Evolutionary conservation across 805 yeast genomes (phyloP).

Genomic region (Schwanniomyces sp.): DNA sequence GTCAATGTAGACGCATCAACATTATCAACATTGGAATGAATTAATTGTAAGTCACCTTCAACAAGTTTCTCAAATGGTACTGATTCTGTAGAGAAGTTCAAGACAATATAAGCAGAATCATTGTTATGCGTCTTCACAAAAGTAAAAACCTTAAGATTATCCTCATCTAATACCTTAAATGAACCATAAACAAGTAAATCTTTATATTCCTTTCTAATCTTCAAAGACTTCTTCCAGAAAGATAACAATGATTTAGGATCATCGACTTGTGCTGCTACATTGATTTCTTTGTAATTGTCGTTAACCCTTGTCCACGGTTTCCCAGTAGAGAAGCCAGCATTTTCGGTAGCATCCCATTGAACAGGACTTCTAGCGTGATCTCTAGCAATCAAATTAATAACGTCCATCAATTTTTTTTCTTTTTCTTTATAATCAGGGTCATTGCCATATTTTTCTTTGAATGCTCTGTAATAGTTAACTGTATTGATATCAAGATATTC

Average conservation of each 20-base stretch:
- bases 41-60: conserved; percentile 27
- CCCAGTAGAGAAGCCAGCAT: conserved; percentile 49
- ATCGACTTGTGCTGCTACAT: conserved; percentile 44
- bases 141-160: conserved; percentile 41
- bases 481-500: conserved; percentile 54
- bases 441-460: conserved; percentile 22
- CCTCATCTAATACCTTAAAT: conserved; percentile 43
- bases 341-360: conserved; percentile 48
- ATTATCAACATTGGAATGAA: conserved; percentile 29
- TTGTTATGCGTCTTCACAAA: conserved; percentile 36
- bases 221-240: conserved; percentile 46
- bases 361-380: conserved; percentile 59
- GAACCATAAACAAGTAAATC: conserved; percentile 47
- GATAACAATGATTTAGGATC: conserved; percentile 47
- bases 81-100: conserved; percentile 41
- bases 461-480: conserved; percentile 39
- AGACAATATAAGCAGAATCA: conserved; percentile 35
- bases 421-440: conserved; percentile 21
- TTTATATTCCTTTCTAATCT: conserved; percentile 42
- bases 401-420: conserved; percentile 23
- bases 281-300: conserved; percentile 49
- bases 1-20: conserved; percentile 23
- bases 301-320: conserved; percentile 56
- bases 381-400: conserved; percentile 41
- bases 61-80: conserved; percentile 27